phyloP scores from a whole-genome alignment of 768 basidiomycete species.

The Leccinum variicolor region DNA sequence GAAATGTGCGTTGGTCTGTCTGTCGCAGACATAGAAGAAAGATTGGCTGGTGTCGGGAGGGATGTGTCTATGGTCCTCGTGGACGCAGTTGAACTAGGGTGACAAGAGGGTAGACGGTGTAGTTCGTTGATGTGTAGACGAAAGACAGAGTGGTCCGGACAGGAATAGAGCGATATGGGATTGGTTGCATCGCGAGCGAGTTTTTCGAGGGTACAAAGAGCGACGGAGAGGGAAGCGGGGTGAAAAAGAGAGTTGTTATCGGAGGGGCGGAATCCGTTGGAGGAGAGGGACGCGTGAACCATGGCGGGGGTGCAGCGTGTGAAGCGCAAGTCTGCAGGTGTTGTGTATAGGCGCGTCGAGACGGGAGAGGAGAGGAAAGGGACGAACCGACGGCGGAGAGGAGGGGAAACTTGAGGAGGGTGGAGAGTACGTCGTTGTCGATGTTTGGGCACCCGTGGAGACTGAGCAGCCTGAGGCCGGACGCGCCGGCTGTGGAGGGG shows the following conservation, averaged over 20 bases:
- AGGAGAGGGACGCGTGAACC: slow-evolving; percentile 12
- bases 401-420: slow-evolving; percentile 50
- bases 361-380: neutral
- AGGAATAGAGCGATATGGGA: slow-evolving; percentile 28
- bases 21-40: neutral
- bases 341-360: neutral
- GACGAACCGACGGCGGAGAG: slow-evolving; percentile 59
- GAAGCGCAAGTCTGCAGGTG: slow-evolving; percentile 44
- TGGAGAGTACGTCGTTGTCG: slow-evolving; percentile 39
- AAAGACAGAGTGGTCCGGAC: slow-evolving; percentile 23
- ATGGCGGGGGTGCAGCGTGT: slow-evolving; percentile 39
- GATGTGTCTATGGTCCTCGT: slow-evolving; percentile 9
- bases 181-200: slow-evolving; percentile 3
- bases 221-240: slow-evolving; percentile 37
- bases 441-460: slow-evolving; percentile 53
- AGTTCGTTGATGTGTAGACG: slow-evolving; percentile 25
- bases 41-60: slow-evolving; percentile 2
- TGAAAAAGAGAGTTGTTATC: slow-evolving; percentile 36
- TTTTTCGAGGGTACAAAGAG: slow-evolving; percentile 33
- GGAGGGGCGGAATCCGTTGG: slow-evolving; percentile 27
- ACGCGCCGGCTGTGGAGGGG: slow-evolving; percentile 41
- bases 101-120: neutral
- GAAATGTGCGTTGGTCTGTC: neutral
- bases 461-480: slow-evolving; percentile 56
- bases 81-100: neutral